Conservation (phyloP, 352 stramenopile species). For the Globisporangium acanthophoron region DNA sequence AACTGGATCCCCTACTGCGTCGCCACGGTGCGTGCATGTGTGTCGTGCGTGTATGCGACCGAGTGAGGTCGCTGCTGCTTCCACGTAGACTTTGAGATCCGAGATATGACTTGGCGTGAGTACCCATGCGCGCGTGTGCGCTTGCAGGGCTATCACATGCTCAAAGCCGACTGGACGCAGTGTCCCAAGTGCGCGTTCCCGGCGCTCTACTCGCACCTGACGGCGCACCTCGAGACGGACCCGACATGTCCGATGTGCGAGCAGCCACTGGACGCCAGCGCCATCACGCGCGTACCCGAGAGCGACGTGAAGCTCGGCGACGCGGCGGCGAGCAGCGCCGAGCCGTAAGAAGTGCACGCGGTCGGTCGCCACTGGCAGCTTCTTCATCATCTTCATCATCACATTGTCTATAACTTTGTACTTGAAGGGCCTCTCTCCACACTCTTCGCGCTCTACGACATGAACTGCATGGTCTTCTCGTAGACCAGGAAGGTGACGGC, state of each 20-base stretch:
- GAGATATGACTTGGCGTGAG: too few relatives aligned
- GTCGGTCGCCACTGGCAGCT: not conserved
- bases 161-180: constrained; percentile 88
- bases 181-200: constrained; percentile 89
- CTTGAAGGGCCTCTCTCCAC: not conserved
- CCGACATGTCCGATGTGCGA: constrained; percentile 77
- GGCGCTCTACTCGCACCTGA: constrained; percentile 86
- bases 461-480: constrained; percentile 78
- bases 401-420: constrained; percentile 7
- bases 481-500: constrained; percentile 85
- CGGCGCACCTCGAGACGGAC: constrained; percentile 68
- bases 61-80: too few relatives aligned
- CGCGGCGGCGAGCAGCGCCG: not conserved
- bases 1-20: constrained; percentile 92
- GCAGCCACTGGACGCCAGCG: constrained; percentile 28
- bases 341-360: constrained; percentile 4
- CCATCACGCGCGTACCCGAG: constrained; percentile 32
- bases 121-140: not conserved
- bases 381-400: constrained; percentile 3
- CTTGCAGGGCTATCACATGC: constrained; percentile 89
- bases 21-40: constrained; percentile 58
- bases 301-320: constrained; percentile 41
- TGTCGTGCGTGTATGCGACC: not conserved
- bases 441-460: constrained; percentile 28
- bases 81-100: too few relatives aligned